Evolutionary conservation across 169 alveolate genomes (phyloP).

Genomic region (Babesia ovis): DNA sequence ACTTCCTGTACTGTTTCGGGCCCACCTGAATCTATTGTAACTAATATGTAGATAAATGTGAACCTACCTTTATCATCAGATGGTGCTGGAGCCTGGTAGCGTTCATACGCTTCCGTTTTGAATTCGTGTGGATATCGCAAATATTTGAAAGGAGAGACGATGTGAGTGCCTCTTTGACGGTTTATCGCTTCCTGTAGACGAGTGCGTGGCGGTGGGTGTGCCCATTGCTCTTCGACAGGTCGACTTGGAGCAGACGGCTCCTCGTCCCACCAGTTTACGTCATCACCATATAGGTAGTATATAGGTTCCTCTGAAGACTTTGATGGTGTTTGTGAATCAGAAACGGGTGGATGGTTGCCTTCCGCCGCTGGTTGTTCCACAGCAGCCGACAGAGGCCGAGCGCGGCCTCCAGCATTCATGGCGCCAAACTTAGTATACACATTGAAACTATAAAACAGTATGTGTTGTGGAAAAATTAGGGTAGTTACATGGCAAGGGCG

Average conservation of each 20-base stretch:
- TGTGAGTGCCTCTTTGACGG: constrained; percentile 28
- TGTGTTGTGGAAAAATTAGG: neutral
- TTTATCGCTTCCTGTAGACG: constrained; percentile 24
- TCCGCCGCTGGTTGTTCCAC: neutral
- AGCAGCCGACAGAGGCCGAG: neutral
- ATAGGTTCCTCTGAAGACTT: constrained; percentile 31
- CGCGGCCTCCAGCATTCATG: neutral
- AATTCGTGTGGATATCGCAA: constrained; percentile 40
- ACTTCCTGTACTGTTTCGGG: neutral
- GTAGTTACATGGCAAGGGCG: neutral
- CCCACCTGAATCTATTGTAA: neutral
- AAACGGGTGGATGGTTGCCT: neutral
- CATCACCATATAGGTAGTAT: constrained; percentile 23
- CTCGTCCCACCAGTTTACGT: constrained; percentile 33
- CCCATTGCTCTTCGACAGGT: constrained; percentile 12
- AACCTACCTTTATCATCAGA: constrained; percentile 11
- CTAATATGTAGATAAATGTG: neutral
- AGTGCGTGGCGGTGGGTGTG: constrained; percentile 17
- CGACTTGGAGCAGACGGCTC: neutral
- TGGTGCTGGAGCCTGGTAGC: neutral
- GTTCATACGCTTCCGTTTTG: constrained; percentile 21
- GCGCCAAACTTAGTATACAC: neutral
- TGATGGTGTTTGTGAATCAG: neutral
- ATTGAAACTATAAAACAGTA: neutral
- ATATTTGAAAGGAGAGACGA: constrained; percentile 38